Conservation (phyloP, 2,329 filamentous ascomycete genomes). For the Sporothrix pseudoabietina region DNA sequence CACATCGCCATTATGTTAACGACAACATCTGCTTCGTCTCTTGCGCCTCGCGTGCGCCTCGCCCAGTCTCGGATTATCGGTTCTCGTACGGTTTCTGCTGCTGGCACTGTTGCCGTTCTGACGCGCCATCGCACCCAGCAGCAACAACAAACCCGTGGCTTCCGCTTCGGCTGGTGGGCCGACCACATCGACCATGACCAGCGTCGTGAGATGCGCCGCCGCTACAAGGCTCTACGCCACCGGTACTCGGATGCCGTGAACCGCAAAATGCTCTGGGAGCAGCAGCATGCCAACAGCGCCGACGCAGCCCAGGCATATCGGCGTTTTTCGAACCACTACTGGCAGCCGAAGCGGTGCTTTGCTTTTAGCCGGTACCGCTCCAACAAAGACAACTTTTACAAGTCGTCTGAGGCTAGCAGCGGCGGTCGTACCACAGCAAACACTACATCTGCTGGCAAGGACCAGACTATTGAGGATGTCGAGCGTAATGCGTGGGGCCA, state of each 20-base stretch:
- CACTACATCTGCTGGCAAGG: constrained; percentile 42
- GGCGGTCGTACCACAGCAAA: not conserved
- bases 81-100: constrained; percentile 25
- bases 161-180: constrained; percentile 54
- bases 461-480: constrained; percentile 49
- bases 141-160: constrained; percentile 51
- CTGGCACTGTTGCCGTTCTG: constrained; percentile 33
- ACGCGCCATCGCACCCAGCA: constrained; percentile 41
- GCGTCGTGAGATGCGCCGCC: constrained; percentile 49
- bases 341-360: constrained; percentile 39
- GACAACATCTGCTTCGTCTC: constrained; percentile 29
- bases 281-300: constrained; percentile 43
- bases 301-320: constrained; percentile 43
- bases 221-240: constrained; percentile 48
- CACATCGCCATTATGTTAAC: constrained; percentile 33
- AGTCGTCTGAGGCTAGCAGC: constrained; percentile 38
- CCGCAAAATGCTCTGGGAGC: constrained; percentile 52
- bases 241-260: constrained; percentile 51
- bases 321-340: constrained; percentile 48
- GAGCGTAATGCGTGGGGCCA: constrained; percentile 51
- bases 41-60: constrained; percentile 30
- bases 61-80: constrained; percentile 25
- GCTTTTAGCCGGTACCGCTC: constrained; percentile 36
- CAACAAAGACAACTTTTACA: constrained; percentile 40
- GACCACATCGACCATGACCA: constrained; percentile 47